phyloP scores from a whole-genome alignment of 176 grass and related monocot genomes.

The Dendrocalamus sinicus region DNA sequence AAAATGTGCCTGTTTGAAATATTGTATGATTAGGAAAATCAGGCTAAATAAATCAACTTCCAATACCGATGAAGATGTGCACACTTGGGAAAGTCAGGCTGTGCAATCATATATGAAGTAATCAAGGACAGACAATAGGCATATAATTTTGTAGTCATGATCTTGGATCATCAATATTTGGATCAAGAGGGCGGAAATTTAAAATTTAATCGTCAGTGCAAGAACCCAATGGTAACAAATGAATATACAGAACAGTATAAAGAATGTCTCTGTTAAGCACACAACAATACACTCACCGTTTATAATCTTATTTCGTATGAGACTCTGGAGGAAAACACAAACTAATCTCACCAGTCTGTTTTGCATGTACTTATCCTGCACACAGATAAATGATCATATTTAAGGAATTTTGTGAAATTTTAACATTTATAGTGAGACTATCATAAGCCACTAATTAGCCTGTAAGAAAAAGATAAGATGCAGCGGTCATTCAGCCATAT shows the following conservation, averaged over 20 bases:
- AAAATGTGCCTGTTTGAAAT: conserved; percentile 26
- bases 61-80: neutral
- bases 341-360: conserved; percentile 98
- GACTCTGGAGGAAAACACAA: conserved; percentile 95
- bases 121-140: neutral
- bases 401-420: neutral
- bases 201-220: neutral
- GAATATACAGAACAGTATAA: neutral
- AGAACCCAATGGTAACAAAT: neutral
- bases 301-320: conserved; percentile 98
- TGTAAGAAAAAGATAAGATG: conserved; percentile 11
- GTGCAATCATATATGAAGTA: conserved; percentile 21
- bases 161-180: conserved; percentile 23
- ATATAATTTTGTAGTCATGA: neutral
- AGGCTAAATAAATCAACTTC: conserved; percentile 15
- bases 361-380: conserved; percentile 99
- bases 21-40: neutral
- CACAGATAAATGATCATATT: conserved; percentile 23
- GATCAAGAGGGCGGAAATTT: neutral
- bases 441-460: neutral
- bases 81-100: neutral
- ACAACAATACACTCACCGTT: conserved; percentile 69
- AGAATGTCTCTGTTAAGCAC: conserved; percentile 13
- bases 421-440: neutral
- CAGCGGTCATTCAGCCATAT: neutral